These are phyloP conservation scores for Colletotrichum godetiae DNA, from an alignment of 2,329 filamentous ascomycete species.

Conservation along the genomic window DNA sequence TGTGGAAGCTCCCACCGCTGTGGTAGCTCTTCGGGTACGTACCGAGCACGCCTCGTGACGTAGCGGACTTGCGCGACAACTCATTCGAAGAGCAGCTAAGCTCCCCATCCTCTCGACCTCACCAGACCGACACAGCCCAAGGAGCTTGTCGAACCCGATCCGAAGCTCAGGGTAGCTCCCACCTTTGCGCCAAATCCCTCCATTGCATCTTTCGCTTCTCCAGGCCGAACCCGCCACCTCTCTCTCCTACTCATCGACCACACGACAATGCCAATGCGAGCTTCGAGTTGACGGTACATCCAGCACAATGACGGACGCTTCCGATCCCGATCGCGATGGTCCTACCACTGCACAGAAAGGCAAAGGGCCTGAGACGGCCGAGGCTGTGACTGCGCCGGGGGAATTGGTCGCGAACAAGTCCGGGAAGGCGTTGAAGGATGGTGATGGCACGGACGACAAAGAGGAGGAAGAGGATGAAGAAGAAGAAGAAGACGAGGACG, in stretches of 20 bases:
- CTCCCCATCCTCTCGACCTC: neutral
- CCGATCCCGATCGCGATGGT: constrained; percentile 23
- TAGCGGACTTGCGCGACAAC: constrained; percentile 20
- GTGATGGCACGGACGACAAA: constrained; percentile 36
- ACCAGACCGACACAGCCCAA: neutral
- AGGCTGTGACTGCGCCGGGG: neutral
- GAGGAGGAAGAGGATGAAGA: constrained; percentile 35
- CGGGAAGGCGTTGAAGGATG: constrained; percentile 37
- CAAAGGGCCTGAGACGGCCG: constrained; percentile 24
- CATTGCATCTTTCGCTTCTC: neutral
- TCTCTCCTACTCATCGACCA: neutral
- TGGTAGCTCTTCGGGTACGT: constrained; percentile 6
- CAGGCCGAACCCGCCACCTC: neutral
- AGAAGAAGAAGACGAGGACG: constrained; percentile 38
- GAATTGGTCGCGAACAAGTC: constrained; percentile 25
- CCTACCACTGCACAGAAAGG: constrained; percentile 24
- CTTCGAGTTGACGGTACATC: constrained; percentile 32
- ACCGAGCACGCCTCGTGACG: constrained; percentile 31
- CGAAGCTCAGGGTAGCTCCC: constrained; percentile 4
- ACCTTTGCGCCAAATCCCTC: neutral
- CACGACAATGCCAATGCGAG: constrained; percentile 23
- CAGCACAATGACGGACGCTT: constrained; percentile 55
- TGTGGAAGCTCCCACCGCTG: neutral
- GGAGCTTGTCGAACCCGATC: constrained; percentile 15
- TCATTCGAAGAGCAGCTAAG: constrained; percentile 13